Base-by-base conservation (phyloP, 208 protist species). In the Endotrypanum monterogeii region DNA sequence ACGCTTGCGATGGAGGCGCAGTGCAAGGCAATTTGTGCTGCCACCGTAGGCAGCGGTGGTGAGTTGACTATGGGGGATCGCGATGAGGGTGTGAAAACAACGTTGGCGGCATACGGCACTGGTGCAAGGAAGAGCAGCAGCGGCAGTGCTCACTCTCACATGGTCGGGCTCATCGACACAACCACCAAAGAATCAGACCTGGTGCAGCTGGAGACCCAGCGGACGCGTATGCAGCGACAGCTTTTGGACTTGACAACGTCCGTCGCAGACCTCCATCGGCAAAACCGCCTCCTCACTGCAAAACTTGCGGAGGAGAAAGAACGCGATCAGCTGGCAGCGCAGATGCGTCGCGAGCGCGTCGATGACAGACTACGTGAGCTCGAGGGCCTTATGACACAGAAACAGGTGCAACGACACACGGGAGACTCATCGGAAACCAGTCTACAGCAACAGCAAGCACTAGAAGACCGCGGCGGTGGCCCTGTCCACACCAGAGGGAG, bases 221-320 rank as follows among this genome's bases (percentile, higher is more conserved):
- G 90, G n/a, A 73, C 71, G 5, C 73, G 84, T 20, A 91, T 95
- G 85, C 83, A 88, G 72, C 62, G 70, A 23, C 90, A 94, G 79
- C 69, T 95, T 30, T 78, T 85, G 62, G 88, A 94, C 41, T 60
- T 95, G 41, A 84, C 61, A 1, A 66, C 20, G 30, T 91, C 86
- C 35, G 73, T 97, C 18, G 51, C n/a, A 7, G 82, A 86, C 11
- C 82, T 97, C 41, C 90, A 92, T 71, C 79, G 79, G 51, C 90
- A 94, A 62, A 97, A 97, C 73, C 87, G 91, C 8, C 84, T 93
- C 54, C 80, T 97, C 30, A 92, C 88, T 7, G 81, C 93, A 73
- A 94, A 94, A 71, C 84, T 95, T 37, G 83, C 83, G 2, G 93
- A 94, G 52, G 93, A 97, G 74, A 79, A 78, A 14, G 74, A 83